Conservation (phyloP, 441 rosid species). For the Geranium incanum region DNA sequence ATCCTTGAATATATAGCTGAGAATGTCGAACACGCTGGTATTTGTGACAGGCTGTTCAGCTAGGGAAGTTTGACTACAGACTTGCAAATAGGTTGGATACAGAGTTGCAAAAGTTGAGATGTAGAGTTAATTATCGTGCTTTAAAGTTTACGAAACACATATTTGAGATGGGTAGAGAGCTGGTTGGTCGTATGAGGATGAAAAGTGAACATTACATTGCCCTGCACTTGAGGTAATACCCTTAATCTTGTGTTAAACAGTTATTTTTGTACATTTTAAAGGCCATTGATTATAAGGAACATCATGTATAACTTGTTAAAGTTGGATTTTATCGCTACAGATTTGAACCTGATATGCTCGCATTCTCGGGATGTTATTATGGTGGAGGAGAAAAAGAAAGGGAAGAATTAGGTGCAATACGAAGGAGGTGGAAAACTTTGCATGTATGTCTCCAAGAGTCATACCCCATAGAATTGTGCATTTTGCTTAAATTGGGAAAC, state of each 20-base stretch:
- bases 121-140: conserved; percentile 88
- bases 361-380: conserved; percentile 64
- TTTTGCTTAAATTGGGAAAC: neutral
- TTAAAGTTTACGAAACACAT: conserved; percentile 78
- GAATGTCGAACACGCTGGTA: neutral
- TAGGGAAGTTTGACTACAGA: conserved; percentile 86
- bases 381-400: conserved; percentile 83
- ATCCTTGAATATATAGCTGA: neutral
- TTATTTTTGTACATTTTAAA: neutral
- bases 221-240: conserved; percentile 68
- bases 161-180: conserved; percentile 55
- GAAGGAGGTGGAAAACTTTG: conserved; percentile 93
- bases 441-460: conserved; percentile 45
- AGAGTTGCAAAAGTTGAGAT: conserved; percentile 81
- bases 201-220: conserved; percentile 74
- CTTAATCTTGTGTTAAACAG: neutral
- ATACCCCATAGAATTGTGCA: conserved; percentile 35
- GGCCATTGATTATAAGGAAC: neutral
- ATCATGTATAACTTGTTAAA: conserved; percentile 20
- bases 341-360: conserved; percentile 98
- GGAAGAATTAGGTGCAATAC: conserved; percentile 63
- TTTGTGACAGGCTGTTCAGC: conserved; percentile 63
- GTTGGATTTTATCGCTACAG: conserved; percentile 37
- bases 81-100: conserved; percentile 75
- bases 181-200: conserved; percentile 67